A percentile compares a stretch with the other conserved stretches of the same genome.
These are phyloP conservation scores for Raffaelea albimanens DNA, from an alignment of 2,329 filamentous ascomycete species.

Conservation along the genomic window DNA sequence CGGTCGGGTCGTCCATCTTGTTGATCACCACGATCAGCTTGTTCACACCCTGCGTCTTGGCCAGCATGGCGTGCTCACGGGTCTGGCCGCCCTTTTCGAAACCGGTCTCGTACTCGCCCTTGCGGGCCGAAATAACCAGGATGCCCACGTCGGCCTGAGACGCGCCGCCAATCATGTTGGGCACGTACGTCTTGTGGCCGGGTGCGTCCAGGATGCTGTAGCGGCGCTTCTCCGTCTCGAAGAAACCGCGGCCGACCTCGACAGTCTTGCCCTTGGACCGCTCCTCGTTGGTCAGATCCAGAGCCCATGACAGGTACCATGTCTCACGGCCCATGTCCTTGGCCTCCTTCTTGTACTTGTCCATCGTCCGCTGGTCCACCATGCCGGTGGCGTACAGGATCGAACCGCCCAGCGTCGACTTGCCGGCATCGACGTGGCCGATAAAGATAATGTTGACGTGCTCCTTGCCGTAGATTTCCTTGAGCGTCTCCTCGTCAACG, in stretches of 20 bases:
- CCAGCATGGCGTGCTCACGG: slow-evolving; percentile 82
- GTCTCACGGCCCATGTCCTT: slow-evolving; percentile 95
- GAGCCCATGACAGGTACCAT: slow-evolving; percentile 97
- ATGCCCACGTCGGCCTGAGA: slow-evolving; percentile 91
- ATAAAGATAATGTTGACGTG: slow-evolving; percentile 94
- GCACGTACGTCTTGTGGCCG: slow-evolving; percentile 95
- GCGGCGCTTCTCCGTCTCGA: slow-evolving; percentile 90
- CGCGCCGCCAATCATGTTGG: slow-evolving; percentile 94
- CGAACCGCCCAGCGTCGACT: slow-evolving; percentile 89
- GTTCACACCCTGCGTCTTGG: slow-evolving; percentile 96
- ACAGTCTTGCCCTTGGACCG: slow-evolving; percentile 95
- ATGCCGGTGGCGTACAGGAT: slow-evolving; percentile 92
- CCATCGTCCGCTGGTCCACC: slow-evolving; percentile 98
- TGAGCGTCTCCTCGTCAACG: slow-evolving; percentile 63
- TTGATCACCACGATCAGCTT: slow-evolving; percentile 92
- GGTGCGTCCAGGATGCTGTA: slow-evolving; percentile 97
- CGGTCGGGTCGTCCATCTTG: slow-evolving; percentile 98
- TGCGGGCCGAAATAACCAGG: slow-evolving; percentile 89
- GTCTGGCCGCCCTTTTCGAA: slow-evolving; percentile 97
- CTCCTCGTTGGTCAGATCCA: slow-evolving; percentile 96
- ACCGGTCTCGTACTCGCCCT: slow-evolving; percentile 97
- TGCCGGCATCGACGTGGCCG: slow-evolving; percentile 92
- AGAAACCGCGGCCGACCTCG: slow-evolving; percentile 90
- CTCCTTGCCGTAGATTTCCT: slow-evolving; percentile 94
- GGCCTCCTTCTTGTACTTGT: slow-evolving; percentile 95